phyloP scores from a whole-genome alignment of 179 eudicot species.

The Patellifolia procumbens region DNA sequence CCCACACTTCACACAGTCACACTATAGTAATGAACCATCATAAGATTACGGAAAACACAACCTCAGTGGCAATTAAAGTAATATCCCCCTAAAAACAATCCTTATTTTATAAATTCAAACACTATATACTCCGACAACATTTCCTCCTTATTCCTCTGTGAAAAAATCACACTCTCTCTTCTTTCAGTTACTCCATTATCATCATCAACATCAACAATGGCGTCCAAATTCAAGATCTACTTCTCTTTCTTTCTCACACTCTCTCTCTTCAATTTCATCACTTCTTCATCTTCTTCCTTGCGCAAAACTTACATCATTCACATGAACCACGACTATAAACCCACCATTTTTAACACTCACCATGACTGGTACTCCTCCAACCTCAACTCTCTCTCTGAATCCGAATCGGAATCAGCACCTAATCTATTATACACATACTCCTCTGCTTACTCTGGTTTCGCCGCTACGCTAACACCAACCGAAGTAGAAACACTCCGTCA shows the following conservation, averaged over 20 bases:
- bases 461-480: conserved; percentile 46
- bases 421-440: conserved; percentile 61
- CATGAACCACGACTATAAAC: conserved; percentile 49
- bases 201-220: conserved; percentile 22
- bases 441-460: conserved; percentile 67
- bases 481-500: conserved; percentile 45
- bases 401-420: too few species aligned
- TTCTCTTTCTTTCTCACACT: conserved; percentile 11
- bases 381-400: conserved; percentile 48
- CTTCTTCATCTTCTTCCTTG: neutral
- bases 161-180: neutral
- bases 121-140: conserved; percentile 36
- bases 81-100: neutral
- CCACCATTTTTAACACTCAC: conserved; percentile 49
- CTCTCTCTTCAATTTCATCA: conserved; percentile 27
- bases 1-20: neutral
- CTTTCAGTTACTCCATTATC: neutral
- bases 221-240: conserved; percentile 23
- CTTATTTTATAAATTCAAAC: conserved; percentile 21
- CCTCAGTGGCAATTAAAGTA: conserved; percentile 14
- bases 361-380: conserved; percentile 58
- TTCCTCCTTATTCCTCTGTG: conserved; percentile 24
- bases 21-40: neutral
- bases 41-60: neutral
- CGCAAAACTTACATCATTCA: conserved; percentile 67